These are phyloP conservation scores for Fraxinus excelsior DNA, from an alignment of 257 asterid species.

Conservation along the genomic window DNA sequence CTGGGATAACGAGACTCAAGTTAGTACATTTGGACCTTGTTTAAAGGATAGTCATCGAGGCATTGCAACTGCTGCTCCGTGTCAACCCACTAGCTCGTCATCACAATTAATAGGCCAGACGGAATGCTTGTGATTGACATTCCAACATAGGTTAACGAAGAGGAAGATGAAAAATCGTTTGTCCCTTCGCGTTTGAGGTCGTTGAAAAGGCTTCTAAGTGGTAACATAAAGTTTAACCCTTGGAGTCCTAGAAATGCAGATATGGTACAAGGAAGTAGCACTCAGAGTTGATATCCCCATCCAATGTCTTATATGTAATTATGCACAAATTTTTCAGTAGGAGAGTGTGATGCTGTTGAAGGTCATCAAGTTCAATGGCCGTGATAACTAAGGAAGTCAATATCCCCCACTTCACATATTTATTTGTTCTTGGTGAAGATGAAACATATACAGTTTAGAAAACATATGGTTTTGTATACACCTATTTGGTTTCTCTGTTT, in stretches of 20 bases:
- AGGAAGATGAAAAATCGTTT: slow-evolving; percentile 59
- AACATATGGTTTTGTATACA: slow-evolving; percentile 21
- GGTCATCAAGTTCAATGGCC: not conserved
- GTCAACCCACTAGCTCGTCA: slow-evolving; percentile 36
- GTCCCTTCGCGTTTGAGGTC: slow-evolving; percentile 60
- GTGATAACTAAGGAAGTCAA: not conserved
- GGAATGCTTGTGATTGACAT: slow-evolving; percentile 55
- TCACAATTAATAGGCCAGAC: slow-evolving; percentile 23
- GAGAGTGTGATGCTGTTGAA: not conserved
- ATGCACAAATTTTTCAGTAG: not conserved
- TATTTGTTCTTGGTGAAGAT: not conserved
- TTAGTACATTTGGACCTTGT: slow-evolving; percentile 64
- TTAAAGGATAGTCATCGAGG: no score
- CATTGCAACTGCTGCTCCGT: not conserved
- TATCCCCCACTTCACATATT: not conserved
- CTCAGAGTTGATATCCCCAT: slow-evolving; percentile 30
- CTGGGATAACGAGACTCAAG: slow-evolving; percentile 74
- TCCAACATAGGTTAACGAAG: slow-evolving; percentile 54
- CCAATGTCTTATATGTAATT: not conserved
- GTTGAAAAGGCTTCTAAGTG: slow-evolving; percentile 73
- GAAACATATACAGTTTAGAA: not conserved
- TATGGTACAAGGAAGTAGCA: slow-evolving; percentile 56
- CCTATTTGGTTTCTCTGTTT: slow-evolving; percentile 53
- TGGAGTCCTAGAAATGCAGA: slow-evolving; percentile 55
- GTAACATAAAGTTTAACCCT: slow-evolving; percentile 59